Evolutionary conservation across 345 rosid genomes (phyloP), one percentile per base, ranked within the genome.

Genomic region (Euphorbia lathyris): DNA sequence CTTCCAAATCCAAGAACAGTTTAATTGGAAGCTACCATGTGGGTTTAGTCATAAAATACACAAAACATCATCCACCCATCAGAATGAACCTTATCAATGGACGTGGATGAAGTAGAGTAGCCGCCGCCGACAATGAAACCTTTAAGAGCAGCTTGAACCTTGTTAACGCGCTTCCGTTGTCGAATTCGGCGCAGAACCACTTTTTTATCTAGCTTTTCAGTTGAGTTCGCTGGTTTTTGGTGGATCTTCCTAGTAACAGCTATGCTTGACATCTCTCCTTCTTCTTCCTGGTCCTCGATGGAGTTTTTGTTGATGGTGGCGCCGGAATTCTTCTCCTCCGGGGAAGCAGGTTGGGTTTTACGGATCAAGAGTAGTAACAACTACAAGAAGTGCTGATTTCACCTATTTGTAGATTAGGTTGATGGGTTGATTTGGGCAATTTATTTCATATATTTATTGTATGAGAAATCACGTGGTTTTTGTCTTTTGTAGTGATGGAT

Each of bases 31-130:
- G n/a, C n/a, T n/a, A n/a, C n/a, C n/a, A n/a, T n/a, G n/a, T n/a
- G n/a, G n/a, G n/a, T n/a, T n/a, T 3, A 16, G 20, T 2, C 38
- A 34, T 34, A 34, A 34, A 34, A 34, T 2, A 3, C 7, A 34
- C 7, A 34, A 86, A 56, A 86, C 83, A 64, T 82, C 86, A 40
- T 84, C 90, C 56, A 78, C 72, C 90, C 90, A 86, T 47, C 63
- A 63, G 26, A 70, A 27, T 29, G 20, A 42, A 25, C 58, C 19
- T 65, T 23, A 20, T 65, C 14, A 20, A 40, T 66, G 6, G 64
- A 12, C 32, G 42, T 76, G 1, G 71, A 29, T 8, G 75, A 40
- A 47, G 2, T 45, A 5, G 47, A 43, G 65, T 48, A 22, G 38
- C 76, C 69, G 56, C 80, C 73, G 7, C 77, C 69, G 56, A 80